Evolutionary conservation across 805 yeast genomes (phyloP), one percentile per base, ranked within the genome.

Genomic region (Candida insectorum): DNA sequence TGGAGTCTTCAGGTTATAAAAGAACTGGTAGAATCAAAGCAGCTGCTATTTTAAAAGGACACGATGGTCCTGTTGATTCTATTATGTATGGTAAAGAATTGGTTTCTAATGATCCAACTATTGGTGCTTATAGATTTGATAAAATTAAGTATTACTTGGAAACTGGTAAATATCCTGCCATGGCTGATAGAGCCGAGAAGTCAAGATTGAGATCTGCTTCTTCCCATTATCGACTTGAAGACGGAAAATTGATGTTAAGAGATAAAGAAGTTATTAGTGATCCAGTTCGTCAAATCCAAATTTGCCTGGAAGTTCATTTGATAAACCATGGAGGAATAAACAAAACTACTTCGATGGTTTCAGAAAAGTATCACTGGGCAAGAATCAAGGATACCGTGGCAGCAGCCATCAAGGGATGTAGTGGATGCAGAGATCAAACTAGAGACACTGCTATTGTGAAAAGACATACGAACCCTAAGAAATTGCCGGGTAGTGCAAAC

Each of bases 331-430:
- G 81, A 9, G 97, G 97, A 8, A 87, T 91, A 42, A 91, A 91
- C 60, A 85, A 81, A 50, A 81, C 95, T 2, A 88, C 96, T 0
- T 64, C 91, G 0, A 61, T 73, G 12, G 75, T 93, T 12, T 75
- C 89, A 1, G 93, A 84, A 41, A 74, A 75, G 45, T 91, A 84
- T 47, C 95, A 87, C 56, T 91, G 97, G 97, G 76, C 87, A 1
- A 75, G 95, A 32, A 84, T 91, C 43, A 89, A 93, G 58, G 87
- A 78, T 36, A 86, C 96, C 0, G 96, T 85, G 1, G 79, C 84
- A 1, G 76, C 78, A 19, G 91, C 86, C 1, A 79, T 89, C 33
- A 69, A 81, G 34, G 75, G 78, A 39, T 93, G 97, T 55, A 65
- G 70, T 2, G 81, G 77, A 31, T 91, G 97, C 56, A 66, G 81